Evolutionary conservation across 106 monocot species (phyloP).

Genomic region (Apostasia shenzhenica): DNA sequence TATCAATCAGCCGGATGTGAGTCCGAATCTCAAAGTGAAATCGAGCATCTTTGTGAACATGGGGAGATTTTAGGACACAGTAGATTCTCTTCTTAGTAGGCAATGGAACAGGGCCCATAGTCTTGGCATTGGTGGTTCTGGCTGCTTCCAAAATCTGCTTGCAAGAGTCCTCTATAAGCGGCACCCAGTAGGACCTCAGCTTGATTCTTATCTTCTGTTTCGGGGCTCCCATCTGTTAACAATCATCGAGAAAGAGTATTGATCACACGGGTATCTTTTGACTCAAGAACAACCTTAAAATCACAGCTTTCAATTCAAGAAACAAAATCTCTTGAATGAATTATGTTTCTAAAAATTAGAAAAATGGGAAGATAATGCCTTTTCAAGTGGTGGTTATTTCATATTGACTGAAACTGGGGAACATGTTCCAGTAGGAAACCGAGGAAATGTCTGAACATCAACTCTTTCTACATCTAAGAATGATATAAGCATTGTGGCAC

Average conservation of each 20-base stretch:
- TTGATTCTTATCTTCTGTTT: conserved; percentile 94
- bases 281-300: too few species aligned
- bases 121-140: conserved; percentile 81
- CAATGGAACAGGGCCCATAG: conserved; percentile 86
- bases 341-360: too few species aligned
- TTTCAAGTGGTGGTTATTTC: too few species aligned
- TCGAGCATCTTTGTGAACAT: conserved; percentile 92
- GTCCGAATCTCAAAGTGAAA: conserved; percentile 97
- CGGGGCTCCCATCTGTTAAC: conserved; percentile 25
- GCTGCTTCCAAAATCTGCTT: conserved; percentile 95
- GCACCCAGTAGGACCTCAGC: conserved; percentile 90
- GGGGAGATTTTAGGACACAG: conserved; percentile 93
- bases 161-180: conserved; percentile 90
- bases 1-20: conserved; percentile 73
- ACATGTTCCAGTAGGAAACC: too few species aligned
- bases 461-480: too few species aligned
- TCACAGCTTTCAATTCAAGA: too few species aligned
- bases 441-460: too few species aligned
- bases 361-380: too few species aligned
- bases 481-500: too few species aligned
- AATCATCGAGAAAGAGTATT: not conserved
- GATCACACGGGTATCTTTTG: too few species aligned
- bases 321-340: too few species aligned
- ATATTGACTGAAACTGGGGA: too few species aligned
- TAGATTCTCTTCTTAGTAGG: conserved; percentile 85